Percentiles rank a stretch among this genome's conserved stretches.
Evolutionary conservation across 2,329 filamentous ascomycete genomes (phyloP).

Genomic region (Fusarium poae): DNA sequence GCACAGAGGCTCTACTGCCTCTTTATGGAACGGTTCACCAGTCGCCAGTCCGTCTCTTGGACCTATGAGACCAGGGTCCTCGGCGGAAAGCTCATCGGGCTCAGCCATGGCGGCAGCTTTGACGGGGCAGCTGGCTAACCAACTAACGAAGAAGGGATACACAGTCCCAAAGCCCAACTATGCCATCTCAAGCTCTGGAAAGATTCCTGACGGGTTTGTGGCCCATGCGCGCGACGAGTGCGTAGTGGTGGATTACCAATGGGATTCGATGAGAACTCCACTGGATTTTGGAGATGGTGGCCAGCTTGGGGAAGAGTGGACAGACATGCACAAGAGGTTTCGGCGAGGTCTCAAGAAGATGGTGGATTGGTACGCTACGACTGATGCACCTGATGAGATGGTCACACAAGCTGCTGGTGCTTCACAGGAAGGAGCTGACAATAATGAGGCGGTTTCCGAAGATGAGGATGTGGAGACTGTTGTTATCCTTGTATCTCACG

Average conservation of each 20-base stretch:
- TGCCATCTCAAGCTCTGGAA: conserved; percentile 81
- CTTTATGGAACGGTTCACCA: conserved; percentile 54
- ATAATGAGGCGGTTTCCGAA: conserved; percentile 56
- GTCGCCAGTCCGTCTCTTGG: conserved; percentile 45
- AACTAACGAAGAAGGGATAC: conserved; percentile 66
- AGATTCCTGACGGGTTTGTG: conserved; percentile 89
- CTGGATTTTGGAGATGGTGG: conserved; percentile 90
- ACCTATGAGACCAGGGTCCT: conserved; percentile 35
- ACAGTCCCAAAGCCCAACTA: conserved; percentile 83
- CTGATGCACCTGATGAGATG: conserved; percentile 64
- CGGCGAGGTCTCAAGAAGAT: conserved; percentile 81
- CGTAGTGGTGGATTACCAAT: conserved; percentile 89
- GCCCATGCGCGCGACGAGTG: conserved; percentile 91
- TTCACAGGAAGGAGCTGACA: conserved; percentile 49
- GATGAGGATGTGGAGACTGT: conserved; percentile 80
- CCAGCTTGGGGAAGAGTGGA: conserved; percentile 93
- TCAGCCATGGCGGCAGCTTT: conserved; percentile 54
- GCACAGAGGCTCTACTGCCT: conserved; percentile 45
- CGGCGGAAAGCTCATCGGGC: conserved; percentile 48
- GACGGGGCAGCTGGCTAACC: conserved; percentile 48
- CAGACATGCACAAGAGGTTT: conserved; percentile 92
- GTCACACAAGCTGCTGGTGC: conserved; percentile 55
- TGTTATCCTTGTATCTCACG: conserved; percentile 90
- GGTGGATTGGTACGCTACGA: conserved; percentile 83
- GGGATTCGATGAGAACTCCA: conserved; percentile 88